phyloP scores from a whole-genome alignment of 1,284 basidiomycete genomes.

The Cryptococcus sp. region DNA sequence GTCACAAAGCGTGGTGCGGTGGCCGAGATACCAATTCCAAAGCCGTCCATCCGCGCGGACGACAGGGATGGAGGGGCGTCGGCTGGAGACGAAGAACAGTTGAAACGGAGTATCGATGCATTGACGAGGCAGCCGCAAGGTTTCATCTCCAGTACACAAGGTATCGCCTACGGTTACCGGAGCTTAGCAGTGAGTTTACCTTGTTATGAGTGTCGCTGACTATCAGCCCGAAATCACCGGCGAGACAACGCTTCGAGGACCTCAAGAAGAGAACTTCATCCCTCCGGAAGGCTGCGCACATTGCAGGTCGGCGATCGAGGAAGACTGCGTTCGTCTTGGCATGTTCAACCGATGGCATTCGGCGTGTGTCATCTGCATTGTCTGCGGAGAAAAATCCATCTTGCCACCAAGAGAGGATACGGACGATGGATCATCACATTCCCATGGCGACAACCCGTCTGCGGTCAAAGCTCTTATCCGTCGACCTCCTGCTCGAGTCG shows the following conservation, averaged over 20 bases:
- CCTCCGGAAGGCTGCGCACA: conserved; percentile 81
- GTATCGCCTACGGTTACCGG: conserved; percentile 74
- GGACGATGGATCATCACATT: conserved; percentile 31
- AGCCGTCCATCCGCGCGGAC: conserved; percentile 16
- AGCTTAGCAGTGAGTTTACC: conserved; percentile 65
- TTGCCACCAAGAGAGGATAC: conserved; percentile 53
- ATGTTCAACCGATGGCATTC: conserved; percentile 97
- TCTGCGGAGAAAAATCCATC: conserved; percentile 77
- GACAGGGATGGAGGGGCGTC: conserved; percentile 15
- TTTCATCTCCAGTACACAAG: conserved; percentile 70
- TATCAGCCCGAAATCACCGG: conserved; percentile 73
- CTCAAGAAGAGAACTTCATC: conserved; percentile 45
- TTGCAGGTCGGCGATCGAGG: conserved; percentile 89
- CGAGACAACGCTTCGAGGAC: conserved; percentile 71
- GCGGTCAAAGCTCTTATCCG: conserved; percentile 47
- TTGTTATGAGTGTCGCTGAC: conserved; percentile 6
- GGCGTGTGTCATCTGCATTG: conserved; percentile 78
- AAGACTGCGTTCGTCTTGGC: conserved; percentile 91
- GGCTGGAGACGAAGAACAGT: conserved; percentile 40
- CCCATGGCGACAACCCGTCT: conserved; percentile 12
- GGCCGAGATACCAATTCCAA: conserved; percentile 19
- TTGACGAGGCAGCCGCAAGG: conserved; percentile 46
- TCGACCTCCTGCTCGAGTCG: conserved; percentile 74
- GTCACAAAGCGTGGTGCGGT: conserved; percentile 57
- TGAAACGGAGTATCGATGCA: conserved; percentile 44